Evolutionary conservation across 169 alveolate genomes (phyloP).

Genomic region (Ophryocystis elektroscirrha): DNA sequence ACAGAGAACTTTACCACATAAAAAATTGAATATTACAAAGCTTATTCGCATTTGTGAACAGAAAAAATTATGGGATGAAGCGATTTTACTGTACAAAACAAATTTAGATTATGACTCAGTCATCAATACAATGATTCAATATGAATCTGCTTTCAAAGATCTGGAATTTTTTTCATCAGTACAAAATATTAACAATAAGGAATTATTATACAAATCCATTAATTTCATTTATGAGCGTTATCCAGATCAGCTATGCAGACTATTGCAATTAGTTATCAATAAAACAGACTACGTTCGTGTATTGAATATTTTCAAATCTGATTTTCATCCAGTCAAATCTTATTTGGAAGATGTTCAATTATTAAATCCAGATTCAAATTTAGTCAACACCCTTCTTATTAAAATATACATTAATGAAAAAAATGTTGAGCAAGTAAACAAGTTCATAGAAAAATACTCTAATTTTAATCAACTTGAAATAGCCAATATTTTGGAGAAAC

Average conservation of each 20-base stretch:
- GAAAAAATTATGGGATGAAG: constrained; percentile 35
- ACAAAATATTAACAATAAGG: constrained; percentile 73
- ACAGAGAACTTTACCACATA: constrained; percentile 8
- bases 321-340: constrained; percentile 33
- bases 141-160: constrained; percentile 89
- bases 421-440: constrained; percentile 64
- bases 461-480: constrained; percentile 70
- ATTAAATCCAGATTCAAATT: constrained; percentile 10
- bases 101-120: constrained; percentile 89
- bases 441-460: constrained; percentile 58
- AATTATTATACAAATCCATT: constrained; percentile 85
- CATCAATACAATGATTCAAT: constrained; percentile 77
- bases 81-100: constrained; percentile 79
- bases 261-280: constrained; percentile 34
- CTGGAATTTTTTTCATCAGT: constrained; percentile 70
- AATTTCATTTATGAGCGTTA: constrained; percentile 88
- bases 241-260: constrained; percentile 83
- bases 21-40: constrained; percentile 62
- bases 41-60: constrained; percentile 68
- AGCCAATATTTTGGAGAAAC: constrained; percentile 48
- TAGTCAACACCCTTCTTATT: constrained; percentile 79
- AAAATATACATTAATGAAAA: constrained; percentile 76
- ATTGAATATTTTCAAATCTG: constrained; percentile 42
- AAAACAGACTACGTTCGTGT: constrained; percentile 66
- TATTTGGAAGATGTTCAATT: constrained; percentile 8